Percentiles rank a stretch among this genome's conserved stretches.
phyloP scores from a whole-genome alignment of 2,329 filamentous ascomycete genomes.

The Nigrospora sphaerica region DNA sequence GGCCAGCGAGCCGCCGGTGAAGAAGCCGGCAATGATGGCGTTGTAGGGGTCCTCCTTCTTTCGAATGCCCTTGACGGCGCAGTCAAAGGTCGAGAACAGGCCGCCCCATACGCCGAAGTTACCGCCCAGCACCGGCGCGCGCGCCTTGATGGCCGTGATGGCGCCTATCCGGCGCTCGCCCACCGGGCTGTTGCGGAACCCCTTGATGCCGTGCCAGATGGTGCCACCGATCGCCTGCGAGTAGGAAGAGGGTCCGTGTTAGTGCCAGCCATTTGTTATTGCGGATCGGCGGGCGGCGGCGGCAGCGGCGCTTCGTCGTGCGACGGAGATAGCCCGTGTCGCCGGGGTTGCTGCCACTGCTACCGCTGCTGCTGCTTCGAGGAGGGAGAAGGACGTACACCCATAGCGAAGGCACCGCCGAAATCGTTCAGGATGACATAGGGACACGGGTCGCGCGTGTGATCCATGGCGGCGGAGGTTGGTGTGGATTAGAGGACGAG shows the following conservation, averaged over 20 bases:
- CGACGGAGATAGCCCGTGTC: too few species aligned
- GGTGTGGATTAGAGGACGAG: slow-evolving; percentile 1
- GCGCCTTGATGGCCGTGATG: slow-evolving; percentile 94
- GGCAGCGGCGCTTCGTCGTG: too few species aligned
- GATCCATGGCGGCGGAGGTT: slow-evolving; percentile 63
- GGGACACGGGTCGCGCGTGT: slow-evolving; percentile 92
- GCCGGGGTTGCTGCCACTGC: too few species aligned
- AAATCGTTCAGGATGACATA: slow-evolving; percentile 97
- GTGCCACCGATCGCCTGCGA: slow-evolving; percentile 65
- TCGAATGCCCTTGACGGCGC: slow-evolving; percentile 85
- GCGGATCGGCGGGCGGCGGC: too few species aligned
- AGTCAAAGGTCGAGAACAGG: slow-evolving; percentile 92
- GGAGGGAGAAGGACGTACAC: slow-evolving; percentile 31
- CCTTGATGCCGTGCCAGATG: slow-evolving; percentile 97
- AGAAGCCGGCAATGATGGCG: slow-evolving; percentile 94
- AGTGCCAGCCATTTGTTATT: background rate
- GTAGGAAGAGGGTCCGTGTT: background rate
- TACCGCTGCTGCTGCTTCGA: background rate
- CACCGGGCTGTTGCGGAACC: slow-evolving; percentile 81
- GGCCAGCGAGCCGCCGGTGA: slow-evolving; percentile 87
- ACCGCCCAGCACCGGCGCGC: slow-evolving; percentile 89
- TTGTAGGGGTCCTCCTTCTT: slow-evolving; percentile 99
- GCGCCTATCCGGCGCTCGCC: slow-evolving; percentile 94
- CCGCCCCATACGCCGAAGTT: slow-evolving; percentile 99
- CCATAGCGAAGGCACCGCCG: slow-evolving; percentile 94